A percentile compares a stretch with the other conserved stretches of the same genome.
phyloP scores from a whole-genome alignment of 768 basidiomycete species.

The Amanita thiersii region DNA sequence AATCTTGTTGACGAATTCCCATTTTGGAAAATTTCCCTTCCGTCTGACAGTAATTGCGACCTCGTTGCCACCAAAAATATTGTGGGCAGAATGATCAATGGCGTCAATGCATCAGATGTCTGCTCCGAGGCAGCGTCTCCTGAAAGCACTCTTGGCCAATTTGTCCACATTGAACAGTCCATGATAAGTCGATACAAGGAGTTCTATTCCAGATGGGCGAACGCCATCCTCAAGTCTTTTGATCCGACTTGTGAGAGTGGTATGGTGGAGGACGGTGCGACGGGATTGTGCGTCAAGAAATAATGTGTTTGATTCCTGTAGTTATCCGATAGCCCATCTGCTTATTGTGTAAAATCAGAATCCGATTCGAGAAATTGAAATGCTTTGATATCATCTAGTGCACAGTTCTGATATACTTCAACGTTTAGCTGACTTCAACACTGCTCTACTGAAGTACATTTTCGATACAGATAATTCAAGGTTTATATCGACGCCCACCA shows the following conservation, averaged over 20 bases:
- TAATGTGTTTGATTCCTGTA: no score
- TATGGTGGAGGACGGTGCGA: constrained; percentile 12
- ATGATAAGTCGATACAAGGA: neutral
- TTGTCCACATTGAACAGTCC: neutral
- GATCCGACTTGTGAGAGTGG: constrained; percentile 11
- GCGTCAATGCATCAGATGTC: constrained; percentile 19
- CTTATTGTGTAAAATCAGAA: no score
- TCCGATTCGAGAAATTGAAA: no score
- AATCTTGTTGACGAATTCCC: constrained; percentile 24
- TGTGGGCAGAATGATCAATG: constrained; percentile 36
- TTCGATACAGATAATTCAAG: no score
- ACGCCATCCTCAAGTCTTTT: neutral
- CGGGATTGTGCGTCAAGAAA: constrained; percentile 12
- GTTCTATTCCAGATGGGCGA: neutral
- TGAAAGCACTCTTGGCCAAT: constrained; percentile 12
- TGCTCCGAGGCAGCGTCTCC: constrained; percentile 21
- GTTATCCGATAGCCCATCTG: no score
- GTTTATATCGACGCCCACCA: no score
- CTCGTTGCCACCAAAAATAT: constrained; percentile 39
- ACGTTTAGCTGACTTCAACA: no score
- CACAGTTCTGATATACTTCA: no score
- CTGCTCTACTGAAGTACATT: no score
- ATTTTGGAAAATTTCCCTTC: constrained; percentile 28
- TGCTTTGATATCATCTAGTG: no score
- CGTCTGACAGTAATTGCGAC: constrained; percentile 29